These are phyloP conservation scores for Aureobasidium melanogenum DNA, from an alignment of 2,329 filamentous ascomycete species.

Conservation along the genomic window DNA sequence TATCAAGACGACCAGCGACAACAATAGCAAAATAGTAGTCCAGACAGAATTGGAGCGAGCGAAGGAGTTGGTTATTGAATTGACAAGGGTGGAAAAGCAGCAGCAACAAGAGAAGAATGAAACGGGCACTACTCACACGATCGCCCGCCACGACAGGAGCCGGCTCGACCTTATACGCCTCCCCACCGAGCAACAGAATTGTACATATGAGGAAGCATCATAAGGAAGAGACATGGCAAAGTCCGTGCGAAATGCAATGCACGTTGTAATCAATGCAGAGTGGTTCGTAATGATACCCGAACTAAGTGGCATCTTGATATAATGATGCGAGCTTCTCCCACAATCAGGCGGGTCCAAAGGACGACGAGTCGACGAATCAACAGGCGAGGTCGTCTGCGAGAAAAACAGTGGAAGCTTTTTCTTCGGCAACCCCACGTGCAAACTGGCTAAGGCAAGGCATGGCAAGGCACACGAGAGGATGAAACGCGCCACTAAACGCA, in stretches of 20 bases:
- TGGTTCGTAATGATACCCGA: conserved; percentile 11
- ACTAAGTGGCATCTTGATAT: conserved; percentile 2
- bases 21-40: not conserved
- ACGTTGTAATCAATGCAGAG: conserved; percentile 13
- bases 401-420: conserved; percentile 11
- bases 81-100: conserved; percentile 1
- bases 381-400: not conserved
- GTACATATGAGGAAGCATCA: conserved; percentile 6
- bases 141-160: conserved; percentile 12
- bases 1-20: not conserved
- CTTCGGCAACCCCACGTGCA: conserved; percentile 12
- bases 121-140: conserved; percentile 13
- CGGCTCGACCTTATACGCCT: conserved; percentile 13
- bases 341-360: conserved; percentile 4
- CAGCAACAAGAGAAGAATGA: conserved; percentile 5
- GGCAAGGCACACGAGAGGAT: conserved; percentile 9
- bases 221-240: conserved; percentile 9
- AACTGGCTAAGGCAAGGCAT: conserved; percentile 11
- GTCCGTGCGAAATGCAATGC: conserved; percentile 11
- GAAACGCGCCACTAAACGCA: conserved; percentile 12
- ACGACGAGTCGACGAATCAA: conserved; percentile 8
- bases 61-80: not conserved
- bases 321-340: conserved; percentile 6
- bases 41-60: not conserved
- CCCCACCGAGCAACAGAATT: conserved; percentile 11